Evolutionary conservation across 352 stramenopile species (phyloP).

Genomic region (Globisporangium irregulare): DNA sequence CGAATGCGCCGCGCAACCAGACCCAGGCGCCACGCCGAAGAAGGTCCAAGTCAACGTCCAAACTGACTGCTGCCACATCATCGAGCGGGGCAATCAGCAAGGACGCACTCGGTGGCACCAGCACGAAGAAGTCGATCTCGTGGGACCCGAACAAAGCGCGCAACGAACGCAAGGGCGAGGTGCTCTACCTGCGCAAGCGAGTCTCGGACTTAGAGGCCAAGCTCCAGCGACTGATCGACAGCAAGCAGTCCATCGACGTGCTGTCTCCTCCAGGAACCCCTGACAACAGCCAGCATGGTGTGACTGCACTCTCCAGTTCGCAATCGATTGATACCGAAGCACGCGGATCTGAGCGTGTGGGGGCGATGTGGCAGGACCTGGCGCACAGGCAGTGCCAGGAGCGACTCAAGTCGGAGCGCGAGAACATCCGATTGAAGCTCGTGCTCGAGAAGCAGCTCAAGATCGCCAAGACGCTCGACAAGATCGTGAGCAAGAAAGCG

Average conservation of each 20-base stretch:
- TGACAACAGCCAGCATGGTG: background rate
- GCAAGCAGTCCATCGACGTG: background rate
- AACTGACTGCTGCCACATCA: background rate
- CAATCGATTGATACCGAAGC: background rate
- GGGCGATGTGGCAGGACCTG: conserved; percentile 8
- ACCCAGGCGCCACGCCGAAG: background rate
- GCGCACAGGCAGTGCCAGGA: background rate
- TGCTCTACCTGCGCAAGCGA: conserved; percentile 27
- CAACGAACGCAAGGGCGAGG: conserved; percentile 25
- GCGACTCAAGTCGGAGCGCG: conserved; percentile 23
- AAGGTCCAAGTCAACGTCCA: background rate
- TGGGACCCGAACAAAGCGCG: conserved; percentile 19
- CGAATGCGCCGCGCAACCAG: background rate
- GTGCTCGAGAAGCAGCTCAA: conserved; percentile 52
- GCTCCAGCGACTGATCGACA: conserved; percentile 7
- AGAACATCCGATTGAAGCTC: conserved; percentile 50
- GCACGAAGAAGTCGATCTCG: background rate
- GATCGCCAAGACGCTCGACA: conserved; percentile 38
- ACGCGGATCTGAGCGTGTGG: background rate
- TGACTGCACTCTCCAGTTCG: background rate
- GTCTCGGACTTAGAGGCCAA: conserved; percentile 22
- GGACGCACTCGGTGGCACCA: background rate
- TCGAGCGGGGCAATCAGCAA: background rate
- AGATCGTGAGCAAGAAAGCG: conserved; percentile 35
- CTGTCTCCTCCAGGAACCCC: background rate